These are phyloP conservation scores for Penicillium sp. DNA, from an alignment of 2,329 filamentous ascomycete genomes.

Conservation along the genomic window DNA sequence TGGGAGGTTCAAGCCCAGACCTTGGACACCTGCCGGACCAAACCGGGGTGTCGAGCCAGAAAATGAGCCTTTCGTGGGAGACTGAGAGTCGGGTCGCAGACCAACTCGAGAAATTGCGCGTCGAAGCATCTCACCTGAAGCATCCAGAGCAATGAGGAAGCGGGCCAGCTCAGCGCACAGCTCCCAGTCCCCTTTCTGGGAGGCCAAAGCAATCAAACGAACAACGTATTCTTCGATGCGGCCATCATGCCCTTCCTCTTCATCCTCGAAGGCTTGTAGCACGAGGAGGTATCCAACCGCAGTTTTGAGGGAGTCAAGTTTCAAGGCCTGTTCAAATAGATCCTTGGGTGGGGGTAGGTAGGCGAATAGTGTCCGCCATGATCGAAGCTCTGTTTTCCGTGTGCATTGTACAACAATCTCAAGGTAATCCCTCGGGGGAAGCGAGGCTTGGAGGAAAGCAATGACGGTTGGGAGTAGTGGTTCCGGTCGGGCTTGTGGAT, in stretches of 20 bases:
- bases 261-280: constrained; percentile 71
- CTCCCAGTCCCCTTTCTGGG: constrained; percentile 86
- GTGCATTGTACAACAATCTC: constrained; percentile 97
- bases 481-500: constrained; percentile 25
- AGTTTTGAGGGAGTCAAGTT: constrained; percentile 83
- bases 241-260: constrained; percentile 53
- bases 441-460: constrained; percentile 67
- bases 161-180: constrained; percentile 90
- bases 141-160: constrained; percentile 92
- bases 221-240: constrained; percentile 59
- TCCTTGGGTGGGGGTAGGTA: constrained; percentile 87
- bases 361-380: constrained; percentile 89
- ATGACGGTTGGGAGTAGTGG: constrained; percentile 51
- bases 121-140: constrained; percentile 72
- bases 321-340: constrained; percentile 88
- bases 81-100: constrained; percentile 18
- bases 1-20: constrained; percentile 35
- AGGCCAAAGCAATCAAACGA: constrained; percentile 74
- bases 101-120: constrained; percentile 45
- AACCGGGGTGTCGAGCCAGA: constrained; percentile 13
- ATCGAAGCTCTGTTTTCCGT: constrained; percentile 91
- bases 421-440: constrained; percentile 70
- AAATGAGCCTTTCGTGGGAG: constrained; percentile 18
- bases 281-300: constrained; percentile 96
- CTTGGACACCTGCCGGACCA: constrained; percentile 30